Conservation (phyloP, 1,284 basidiomycete genomes). For the Porogramme epimiltina region DNA sequence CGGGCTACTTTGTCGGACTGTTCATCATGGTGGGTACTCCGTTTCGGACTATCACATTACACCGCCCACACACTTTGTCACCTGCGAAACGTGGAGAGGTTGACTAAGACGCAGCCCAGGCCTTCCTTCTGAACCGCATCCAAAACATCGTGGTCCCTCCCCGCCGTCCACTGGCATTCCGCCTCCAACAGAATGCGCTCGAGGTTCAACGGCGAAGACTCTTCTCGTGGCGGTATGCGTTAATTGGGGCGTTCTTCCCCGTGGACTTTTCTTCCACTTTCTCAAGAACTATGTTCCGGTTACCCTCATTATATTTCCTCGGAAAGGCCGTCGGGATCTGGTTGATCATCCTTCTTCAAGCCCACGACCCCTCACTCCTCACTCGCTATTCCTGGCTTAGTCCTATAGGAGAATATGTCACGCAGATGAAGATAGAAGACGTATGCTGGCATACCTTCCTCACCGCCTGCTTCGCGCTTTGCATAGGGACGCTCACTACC, state of each 20-base stretch:
- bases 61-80: too few relatives aligned
- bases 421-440: constrained; percentile 54
- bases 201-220: neutral
- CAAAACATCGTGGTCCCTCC: constrained; percentile 76
- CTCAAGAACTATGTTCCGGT: constrained; percentile 58
- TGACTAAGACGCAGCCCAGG: constrained; percentile 40
- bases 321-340: constrained; percentile 56
- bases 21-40: constrained; percentile 56
- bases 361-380: constrained; percentile 40
- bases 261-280: constrained; percentile 60
- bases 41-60: too few relatives aligned
- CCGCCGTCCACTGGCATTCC: constrained; percentile 39
- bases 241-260: constrained; percentile 53
- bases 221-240: constrained; percentile 14
- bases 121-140: constrained; percentile 68
- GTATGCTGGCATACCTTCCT: constrained; percentile 75
- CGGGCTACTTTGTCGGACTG: constrained; percentile 66
- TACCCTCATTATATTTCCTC: constrained; percentile 65
- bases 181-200: constrained; percentile 23
- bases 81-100: constrained; percentile 4
- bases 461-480: constrained; percentile 63
- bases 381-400: constrained; percentile 33
- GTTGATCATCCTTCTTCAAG: constrained; percentile 58
- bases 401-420: constrained; percentile 47
- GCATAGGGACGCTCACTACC: constrained; percentile 63